These are phyloP conservation scores for Buxus sempervirens DNA, from an alignment of 164 flowering plant species.

Conservation along the genomic window DNA sequence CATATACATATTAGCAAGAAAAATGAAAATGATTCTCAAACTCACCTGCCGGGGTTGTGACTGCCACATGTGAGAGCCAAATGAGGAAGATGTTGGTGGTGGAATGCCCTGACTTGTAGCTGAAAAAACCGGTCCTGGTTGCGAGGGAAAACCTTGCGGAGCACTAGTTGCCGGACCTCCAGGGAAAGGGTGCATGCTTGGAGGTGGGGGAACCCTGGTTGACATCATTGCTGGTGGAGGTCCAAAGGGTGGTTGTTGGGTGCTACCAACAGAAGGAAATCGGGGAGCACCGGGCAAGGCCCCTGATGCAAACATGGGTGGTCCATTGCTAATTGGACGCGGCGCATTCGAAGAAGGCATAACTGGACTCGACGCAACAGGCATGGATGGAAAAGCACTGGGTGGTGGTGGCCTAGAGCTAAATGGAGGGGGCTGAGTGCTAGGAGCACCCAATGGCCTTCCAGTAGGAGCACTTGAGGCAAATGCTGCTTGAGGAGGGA, in stretches of 20 bases:
- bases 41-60: slow-evolving; percentile 53
- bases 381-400: slow-evolving; percentile 30
- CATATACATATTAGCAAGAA: no score
- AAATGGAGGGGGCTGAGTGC: slow-evolving; percentile 42
- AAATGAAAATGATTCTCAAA: slow-evolving; percentile 6
- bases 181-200: slow-evolving; percentile 16
- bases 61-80: slow-evolving; percentile 43
- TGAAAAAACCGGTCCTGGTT: slow-evolving; percentile 19
- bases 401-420: slow-evolving; percentile 47
- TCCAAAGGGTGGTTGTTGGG: slow-evolving; percentile 39
- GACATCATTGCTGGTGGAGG: slow-evolving; percentile 37
- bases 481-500: slow-evolving; percentile 28
- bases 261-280: slow-evolving; percentile 34
- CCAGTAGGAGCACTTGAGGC: slow-evolving; percentile 37
- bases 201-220: slow-evolving; percentile 11
- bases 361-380: slow-evolving; percentile 26
- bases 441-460: slow-evolving; percentile 52
- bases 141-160: slow-evolving; percentile 13
- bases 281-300: slow-evolving; percentile 33
- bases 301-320: slow-evolving; percentile 36
- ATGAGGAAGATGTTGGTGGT: slow-evolving; percentile 29
- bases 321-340: slow-evolving; percentile 53
- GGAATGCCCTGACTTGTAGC: slow-evolving; percentile 18
- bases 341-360: slow-evolving; percentile 29
- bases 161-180: slow-evolving; percentile 20